phyloP scores from a whole-genome alignment of 495 filamentous ascomycete species.

The Usnea hakonensis region DNA sequence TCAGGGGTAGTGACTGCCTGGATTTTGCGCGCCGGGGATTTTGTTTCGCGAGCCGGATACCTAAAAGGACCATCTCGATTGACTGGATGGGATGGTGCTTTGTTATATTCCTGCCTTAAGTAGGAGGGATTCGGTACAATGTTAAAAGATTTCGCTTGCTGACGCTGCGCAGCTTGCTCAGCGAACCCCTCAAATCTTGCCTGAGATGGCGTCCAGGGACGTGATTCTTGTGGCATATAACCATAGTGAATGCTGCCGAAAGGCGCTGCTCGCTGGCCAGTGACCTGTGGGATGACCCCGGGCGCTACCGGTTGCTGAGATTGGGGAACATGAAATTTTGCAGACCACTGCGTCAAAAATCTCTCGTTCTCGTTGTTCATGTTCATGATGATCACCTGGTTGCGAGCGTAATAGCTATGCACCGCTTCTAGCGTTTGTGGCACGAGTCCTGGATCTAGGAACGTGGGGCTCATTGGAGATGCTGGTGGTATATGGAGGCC shows the following conservation, averaged over 20 bases:
- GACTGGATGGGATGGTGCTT: not conserved
- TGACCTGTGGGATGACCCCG: not conserved
- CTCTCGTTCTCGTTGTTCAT: slow-evolving; percentile 10
- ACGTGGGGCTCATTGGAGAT: slow-evolving; percentile 18
- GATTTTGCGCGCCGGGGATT: not conserved
- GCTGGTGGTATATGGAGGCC: slow-evolving; percentile 6
- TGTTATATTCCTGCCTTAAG: not conserved
- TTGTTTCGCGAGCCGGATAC: not conserved
- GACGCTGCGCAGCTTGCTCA: not conserved
- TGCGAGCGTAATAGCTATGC: slow-evolving; percentile 5
- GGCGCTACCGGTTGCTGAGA: not conserved
- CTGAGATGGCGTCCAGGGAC: not conserved
- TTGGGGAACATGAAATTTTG: not conserved
- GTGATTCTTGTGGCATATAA: not conserved
- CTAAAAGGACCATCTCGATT: not conserved
- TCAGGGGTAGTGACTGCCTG: not conserved
- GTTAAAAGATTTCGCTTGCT: not conserved
- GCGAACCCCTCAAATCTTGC: not conserved
- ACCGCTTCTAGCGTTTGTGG: slow-evolving; percentile 10
- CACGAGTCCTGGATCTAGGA: slow-evolving; percentile 16
- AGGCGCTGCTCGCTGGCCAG: not conserved
- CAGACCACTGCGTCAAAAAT: slow-evolving; percentile 2
- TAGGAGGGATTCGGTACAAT: not conserved
- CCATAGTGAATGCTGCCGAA: not conserved
- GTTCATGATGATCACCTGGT: slow-evolving; percentile 2